Percentiles rank a stretch among this genome's conserved stretches.
phyloP scores from a whole-genome alignment of 306 rosid species.

The Vicia faba region DNA sequence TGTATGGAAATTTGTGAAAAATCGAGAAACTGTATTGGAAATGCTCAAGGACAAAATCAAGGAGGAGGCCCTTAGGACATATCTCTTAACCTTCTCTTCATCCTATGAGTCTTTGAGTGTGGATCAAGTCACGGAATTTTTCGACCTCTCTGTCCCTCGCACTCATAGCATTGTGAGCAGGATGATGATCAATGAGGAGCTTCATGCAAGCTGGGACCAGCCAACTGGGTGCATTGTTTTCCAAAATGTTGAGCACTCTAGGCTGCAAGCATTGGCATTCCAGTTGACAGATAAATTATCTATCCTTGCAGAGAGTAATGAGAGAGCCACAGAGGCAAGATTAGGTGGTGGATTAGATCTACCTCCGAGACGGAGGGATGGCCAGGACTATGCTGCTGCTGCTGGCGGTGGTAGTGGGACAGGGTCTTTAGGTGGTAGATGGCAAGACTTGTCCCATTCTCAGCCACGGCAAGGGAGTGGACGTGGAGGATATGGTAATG shows the following conservation, averaged over 20 bases:
- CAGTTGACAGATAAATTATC: conserved; percentile 79
- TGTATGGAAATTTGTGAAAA: conserved; percentile 83
- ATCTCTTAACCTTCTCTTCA: conserved; percentile 77
- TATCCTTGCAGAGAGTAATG: conserved; percentile 82
- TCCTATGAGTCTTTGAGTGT: conserved; percentile 76
- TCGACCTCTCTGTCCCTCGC: conserved; percentile 64
- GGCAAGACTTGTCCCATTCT: conserved; percentile 70
- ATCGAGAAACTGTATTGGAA: conserved; percentile 59
- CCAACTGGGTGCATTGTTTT: conserved; percentile 61
- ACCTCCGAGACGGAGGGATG: conserved; percentile 76
- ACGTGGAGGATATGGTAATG: conserved; percentile 58
- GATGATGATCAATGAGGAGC: conserved; percentile 95
- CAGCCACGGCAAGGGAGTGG: conserved; percentile 77
- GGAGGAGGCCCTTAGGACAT: conserved; percentile 93
- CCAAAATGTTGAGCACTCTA: conserved; percentile 60
- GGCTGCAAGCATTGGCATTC: conserved; percentile 81
- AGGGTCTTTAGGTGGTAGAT: conserved; percentile 53
- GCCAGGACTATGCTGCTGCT: conserved; percentile 72
- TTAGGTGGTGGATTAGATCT: conserved; percentile 84
- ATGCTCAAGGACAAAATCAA: conserved; percentile 83
- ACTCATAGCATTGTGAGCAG: conserved; percentile 74
- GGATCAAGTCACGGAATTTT: conserved; percentile 71
- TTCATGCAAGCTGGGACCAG: conserved; percentile 74
- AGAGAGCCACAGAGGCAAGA: conserved; percentile 82
- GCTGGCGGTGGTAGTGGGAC: conserved; percentile 45